Percentiles rank a stretch among this genome's conserved stretches.
Conservation (phyloP, 768 basidiomycete genomes). For the Suillus tomentosus region DNA sequence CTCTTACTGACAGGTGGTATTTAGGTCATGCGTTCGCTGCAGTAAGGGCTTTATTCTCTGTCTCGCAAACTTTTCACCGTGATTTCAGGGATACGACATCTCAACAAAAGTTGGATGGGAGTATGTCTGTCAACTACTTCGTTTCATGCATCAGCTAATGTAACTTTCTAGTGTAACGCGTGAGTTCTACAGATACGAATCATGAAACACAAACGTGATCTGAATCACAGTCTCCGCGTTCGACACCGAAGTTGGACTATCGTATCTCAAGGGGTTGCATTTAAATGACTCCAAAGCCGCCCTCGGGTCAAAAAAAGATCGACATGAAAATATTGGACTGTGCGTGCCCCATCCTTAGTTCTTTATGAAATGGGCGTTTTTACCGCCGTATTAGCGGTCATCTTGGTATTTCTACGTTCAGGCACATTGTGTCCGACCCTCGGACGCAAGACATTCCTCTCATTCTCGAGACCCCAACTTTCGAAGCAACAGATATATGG, state of each 20-base stretch:
- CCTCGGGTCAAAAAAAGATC: slow-evolving; percentile 66
- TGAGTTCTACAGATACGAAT: slow-evolving; percentile 13
- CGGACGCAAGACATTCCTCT: slow-evolving; percentile 73
- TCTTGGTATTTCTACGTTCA: slow-evolving; percentile 64
- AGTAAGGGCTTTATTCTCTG: slow-evolving; percentile 38
- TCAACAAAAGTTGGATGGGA: slow-evolving; percentile 71
- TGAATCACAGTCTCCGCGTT: slow-evolving; percentile 56
- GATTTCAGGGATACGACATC: slow-evolving; percentile 73
- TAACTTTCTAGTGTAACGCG: slow-evolving; percentile 25
- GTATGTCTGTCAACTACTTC: slow-evolving; percentile 42
- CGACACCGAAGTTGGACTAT: slow-evolving; percentile 65
- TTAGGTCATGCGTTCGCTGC: slow-evolving; percentile 80
- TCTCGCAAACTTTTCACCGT: neutral
- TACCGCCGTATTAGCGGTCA: slow-evolving; percentile 51
- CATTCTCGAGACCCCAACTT: slow-evolving; percentile 79
- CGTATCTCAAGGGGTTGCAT: slow-evolving; percentile 82
- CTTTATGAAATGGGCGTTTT: neutral
- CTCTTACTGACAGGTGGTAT: neutral
- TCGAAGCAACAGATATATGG: slow-evolving; percentile 71
- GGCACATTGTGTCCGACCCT: slow-evolving; percentile 65
- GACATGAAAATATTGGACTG: slow-evolving; percentile 87
- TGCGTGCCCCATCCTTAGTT: slow-evolving; percentile 37
- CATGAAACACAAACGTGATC: too few species aligned
- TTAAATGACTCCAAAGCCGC: slow-evolving; percentile 80
- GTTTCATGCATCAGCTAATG: neutral